Base-by-base conservation (phyloP, 1,284 basidiomycete genomes). In the Fistulina hepatica region DNA sequence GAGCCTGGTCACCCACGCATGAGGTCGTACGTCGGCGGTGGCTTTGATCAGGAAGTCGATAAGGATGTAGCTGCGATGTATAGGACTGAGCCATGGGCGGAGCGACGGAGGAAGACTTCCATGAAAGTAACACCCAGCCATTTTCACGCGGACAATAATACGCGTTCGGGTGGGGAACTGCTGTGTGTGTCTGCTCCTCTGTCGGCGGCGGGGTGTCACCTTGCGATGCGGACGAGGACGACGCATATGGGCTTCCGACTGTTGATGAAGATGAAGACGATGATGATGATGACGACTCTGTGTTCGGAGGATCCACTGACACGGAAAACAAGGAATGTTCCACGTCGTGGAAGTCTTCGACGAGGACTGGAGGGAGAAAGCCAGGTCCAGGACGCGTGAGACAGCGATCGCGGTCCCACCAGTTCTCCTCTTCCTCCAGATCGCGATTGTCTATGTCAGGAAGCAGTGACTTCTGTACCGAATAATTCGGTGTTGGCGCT, bases 111-210 rank as follows among this genome's bases (percentile, higher is more conserved):
- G 77, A 78, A 8, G 69, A 69, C 42, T 72, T 73, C 76, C 77
- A 81, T 28, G 62, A 63, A 11, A 86, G 59, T 26, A 86, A 65
- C 23, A 84, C 70, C 83, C 83, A 88, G 10, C 77, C 77, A 48
- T 85, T 80, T 42, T 86, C 78, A 51, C 72, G 74, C 16, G 74
- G 71, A 52, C 83, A 86, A 51, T 81, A 88, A 51, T 82, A 82
- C 11, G 81, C 81, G 46, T 81, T 71, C 2, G 83, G 77, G 52
- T 88, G 82, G 8, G 83, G 84, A 24, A 82, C 65, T 15, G 82
- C 69, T 11, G 67, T 71, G 5, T 67, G 69, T 3, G 81, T 61
- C 47, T 85, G 81, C 21, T 76, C 71, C 32, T 65, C 56, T 6
- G 65, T 60, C 0, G 76, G 73, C 8, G 60, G 59, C n/a, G 57